These are phyloP conservation scores for Cylindrodendrum hubeiense DNA, from an alignment of 2,329 filamentous ascomycete genomes.

Conservation along the genomic window DNA sequence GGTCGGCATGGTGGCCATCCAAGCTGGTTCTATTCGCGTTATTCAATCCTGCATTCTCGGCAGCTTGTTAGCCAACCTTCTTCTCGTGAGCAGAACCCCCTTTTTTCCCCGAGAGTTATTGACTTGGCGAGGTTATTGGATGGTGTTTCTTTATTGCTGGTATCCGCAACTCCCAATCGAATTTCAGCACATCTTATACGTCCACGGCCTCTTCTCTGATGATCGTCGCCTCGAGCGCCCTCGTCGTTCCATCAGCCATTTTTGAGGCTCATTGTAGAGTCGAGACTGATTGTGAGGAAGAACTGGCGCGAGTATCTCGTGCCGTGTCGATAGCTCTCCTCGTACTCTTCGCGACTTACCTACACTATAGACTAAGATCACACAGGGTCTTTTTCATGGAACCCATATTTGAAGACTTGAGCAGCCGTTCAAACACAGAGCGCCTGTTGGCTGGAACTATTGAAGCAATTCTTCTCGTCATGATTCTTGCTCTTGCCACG, in stretches of 20 bases:
- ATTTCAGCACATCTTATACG: background rate
- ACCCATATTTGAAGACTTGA: background rate
- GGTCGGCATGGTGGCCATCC: background rate
- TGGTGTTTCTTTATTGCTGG: constrained; percentile 8
- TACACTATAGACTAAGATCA: constrained; percentile 4
- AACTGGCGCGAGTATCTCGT: background rate
- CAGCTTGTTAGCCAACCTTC: constrained; percentile 4
- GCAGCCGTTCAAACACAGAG: background rate
- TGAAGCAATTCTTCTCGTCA: background rate
- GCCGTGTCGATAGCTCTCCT: constrained; percentile 4
- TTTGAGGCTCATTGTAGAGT: background rate
- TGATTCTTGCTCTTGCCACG: background rate
- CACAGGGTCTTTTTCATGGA: background rate
- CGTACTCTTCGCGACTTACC: background rate
- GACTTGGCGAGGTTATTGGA: constrained; percentile 5
- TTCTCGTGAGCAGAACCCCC: background rate
- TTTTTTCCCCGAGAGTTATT: background rate
- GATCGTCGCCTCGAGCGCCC: constrained; percentile 2
- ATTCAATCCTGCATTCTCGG: constrained; percentile 1
- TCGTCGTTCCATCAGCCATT: constrained; percentile 1
- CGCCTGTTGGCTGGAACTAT: background rate
- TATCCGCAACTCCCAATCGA: constrained; percentile 3
- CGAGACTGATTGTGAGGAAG: background rate
- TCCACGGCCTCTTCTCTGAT: background rate
- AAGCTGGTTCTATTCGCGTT: background rate